phyloP scores from a whole-genome alignment of 768 basidiomycete genomes.

The Mycena sanguinolenta region DNA sequence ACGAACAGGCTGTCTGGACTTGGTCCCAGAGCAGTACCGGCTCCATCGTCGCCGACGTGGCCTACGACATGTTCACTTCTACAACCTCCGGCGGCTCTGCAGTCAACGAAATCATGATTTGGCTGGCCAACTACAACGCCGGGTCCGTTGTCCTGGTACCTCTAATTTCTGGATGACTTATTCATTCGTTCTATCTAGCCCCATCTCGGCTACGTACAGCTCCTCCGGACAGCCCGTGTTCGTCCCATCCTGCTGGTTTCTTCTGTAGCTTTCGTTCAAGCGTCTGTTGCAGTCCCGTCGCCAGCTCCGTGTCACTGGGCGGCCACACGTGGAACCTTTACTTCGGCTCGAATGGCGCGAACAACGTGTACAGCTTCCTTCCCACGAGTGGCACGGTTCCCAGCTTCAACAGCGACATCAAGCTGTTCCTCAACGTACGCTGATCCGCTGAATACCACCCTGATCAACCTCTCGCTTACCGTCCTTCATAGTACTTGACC shows the following conservation, averaged over 20 bases:
- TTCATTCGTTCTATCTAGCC: slow-evolving; percentile 38
- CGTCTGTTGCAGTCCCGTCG: background rate
- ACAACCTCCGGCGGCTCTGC: slow-evolving; percentile 60
- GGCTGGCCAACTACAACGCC: slow-evolving; percentile 71
- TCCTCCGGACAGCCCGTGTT: slow-evolving; percentile 56
- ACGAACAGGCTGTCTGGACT: slow-evolving; percentile 64
- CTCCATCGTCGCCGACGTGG: slow-evolving; percentile 64
- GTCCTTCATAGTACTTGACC: slow-evolving; percentile 61
- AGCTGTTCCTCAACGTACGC: slow-evolving; percentile 57
- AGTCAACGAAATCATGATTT: slow-evolving; percentile 71
- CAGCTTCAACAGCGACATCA: slow-evolving; percentile 68
- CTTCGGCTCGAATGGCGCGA: slow-evolving; percentile 65
- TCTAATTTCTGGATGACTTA: background rate
- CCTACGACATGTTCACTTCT: slow-evolving; percentile 77
- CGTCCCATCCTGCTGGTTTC: slow-evolving; percentile 46
- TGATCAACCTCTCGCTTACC: background rate
- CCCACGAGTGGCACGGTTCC: slow-evolving; percentile 52
- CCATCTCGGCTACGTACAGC: slow-evolving; percentile 67
- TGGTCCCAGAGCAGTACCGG: slow-evolving; percentile 64
- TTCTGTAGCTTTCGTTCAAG: background rate
- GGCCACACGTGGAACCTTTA: slow-evolving; percentile 60
- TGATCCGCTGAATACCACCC: slow-evolving; percentile 44
- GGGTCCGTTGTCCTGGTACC: slow-evolving; percentile 36
- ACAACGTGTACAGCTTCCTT: slow-evolving; percentile 66
- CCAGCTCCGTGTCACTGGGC: background rate